Conservation (phyloP, 495 filamentous ascomycete species). For the Aspergillus indologenus region DNA sequence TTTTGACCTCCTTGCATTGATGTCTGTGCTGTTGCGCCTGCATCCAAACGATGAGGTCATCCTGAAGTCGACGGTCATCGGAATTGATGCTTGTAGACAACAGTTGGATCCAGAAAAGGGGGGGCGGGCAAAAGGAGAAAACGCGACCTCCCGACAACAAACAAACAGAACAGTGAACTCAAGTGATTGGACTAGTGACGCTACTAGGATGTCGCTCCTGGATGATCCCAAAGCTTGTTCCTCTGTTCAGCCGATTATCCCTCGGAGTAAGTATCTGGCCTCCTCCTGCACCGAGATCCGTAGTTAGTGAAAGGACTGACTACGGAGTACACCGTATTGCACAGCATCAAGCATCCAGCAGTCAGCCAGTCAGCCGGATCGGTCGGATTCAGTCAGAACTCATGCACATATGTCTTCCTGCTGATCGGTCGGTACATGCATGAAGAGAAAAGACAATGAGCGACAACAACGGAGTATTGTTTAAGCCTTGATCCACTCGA, state of each 20-base stretch:
- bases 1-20: background rate
- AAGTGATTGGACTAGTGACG: background rate
- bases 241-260: background rate
- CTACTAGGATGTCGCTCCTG: background rate
- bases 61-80: background rate
- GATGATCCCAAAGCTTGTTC: background rate
- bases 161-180: background rate
- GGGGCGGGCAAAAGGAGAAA: background rate
- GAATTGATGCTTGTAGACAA: background rate
- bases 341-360: background rate
- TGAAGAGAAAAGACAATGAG: too few relatives aligned
- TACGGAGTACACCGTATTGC: background rate
- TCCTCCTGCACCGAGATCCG: too few relatives aligned
- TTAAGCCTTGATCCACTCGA: background rate
- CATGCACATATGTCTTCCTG: too few relatives aligned
- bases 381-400: background rate
- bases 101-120: background rate
- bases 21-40: background rate
- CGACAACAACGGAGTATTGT: background rate
- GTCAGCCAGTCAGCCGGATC: background rate
- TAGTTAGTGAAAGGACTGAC: too few relatives aligned
- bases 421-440: too few relatives aligned
- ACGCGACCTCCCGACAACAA: background rate
- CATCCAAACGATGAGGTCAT: background rate
- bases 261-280: too few relatives aligned